Base-by-base conservation (phyloP, 148 eudicot genomes). In the Persicaria maculosa region DNA sequence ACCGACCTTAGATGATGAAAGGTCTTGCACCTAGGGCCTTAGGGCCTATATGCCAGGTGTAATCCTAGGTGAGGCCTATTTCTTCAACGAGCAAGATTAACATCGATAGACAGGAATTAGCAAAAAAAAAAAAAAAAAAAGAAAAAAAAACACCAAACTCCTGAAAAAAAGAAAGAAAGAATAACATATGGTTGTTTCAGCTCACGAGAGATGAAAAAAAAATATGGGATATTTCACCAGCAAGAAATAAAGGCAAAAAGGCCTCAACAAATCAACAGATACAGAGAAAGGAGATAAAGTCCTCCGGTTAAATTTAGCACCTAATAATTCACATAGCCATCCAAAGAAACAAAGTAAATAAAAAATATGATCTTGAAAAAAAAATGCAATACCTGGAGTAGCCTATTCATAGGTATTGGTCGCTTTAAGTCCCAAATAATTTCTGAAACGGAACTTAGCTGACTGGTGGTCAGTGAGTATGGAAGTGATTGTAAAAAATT, bases 321-420 rank as follows among this genome's bases (percentile, higher is more conserved):
- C 36, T 59, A 22, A 59, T 59, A 22, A 20, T 40, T 8, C 40
- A n/a, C 9, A 40, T 65, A 65, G 19, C 40, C 45, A 65, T 40
- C 12, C 69, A 9, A 59, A 65, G 70, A 46, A 65, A 65, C 17
- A 20, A 19, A 40, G 17, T 4, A 65, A 65, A 59, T 12, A 20
- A 59, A 22, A 4, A 15, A 12, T 65, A 36, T 5, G 19, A 65
- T 40, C 16, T n/a, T 4, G 17, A 65, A 40, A 64, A 65, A 64
- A 71, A 71, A 12, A 3, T 74, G 44, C 69, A 82, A 79, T 64
- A 94, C 98, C 97, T 94, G 98, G 74, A 94, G 77, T 59, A 94
- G 87, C 76, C 98, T 85, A 82, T 88, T 91, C 98, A 94, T 94
- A 46, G 98, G 98, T 79, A 90, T 87, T 75, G 93, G 89, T 59